phyloP scores from a whole-genome alignment of 352 stramenopile species.

The Elongisporangium senticosum region DNA sequence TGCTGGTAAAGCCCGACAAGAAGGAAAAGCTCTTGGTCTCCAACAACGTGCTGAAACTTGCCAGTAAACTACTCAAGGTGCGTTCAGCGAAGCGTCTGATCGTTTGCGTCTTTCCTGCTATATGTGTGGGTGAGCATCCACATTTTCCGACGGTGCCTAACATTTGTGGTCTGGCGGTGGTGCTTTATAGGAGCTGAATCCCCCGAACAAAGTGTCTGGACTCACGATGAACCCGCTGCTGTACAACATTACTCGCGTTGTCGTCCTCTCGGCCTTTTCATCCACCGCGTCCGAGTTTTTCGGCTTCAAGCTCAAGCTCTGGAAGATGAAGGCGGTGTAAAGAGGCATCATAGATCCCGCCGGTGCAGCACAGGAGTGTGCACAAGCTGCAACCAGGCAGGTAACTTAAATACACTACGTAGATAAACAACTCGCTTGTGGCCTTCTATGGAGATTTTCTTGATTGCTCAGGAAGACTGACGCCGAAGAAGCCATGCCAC shows the following conservation, averaged over 20 bases:
- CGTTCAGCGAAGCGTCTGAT: conserved; percentile 4
- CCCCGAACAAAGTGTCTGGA: conserved; percentile 87
- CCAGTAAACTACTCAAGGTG: conserved; percentile 87
- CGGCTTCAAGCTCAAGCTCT: conserved; percentile 89
- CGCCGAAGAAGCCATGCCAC: no score
- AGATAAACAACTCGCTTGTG: background rate
- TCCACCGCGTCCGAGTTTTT: conserved; percentile 88
- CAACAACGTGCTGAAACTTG: conserved; percentile 89
- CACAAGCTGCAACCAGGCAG: background rate
- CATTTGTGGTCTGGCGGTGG: conserved; percentile 5
- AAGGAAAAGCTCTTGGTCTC: conserved; percentile 87
- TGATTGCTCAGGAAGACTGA: no score
- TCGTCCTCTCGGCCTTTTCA: conserved; percentile 87
- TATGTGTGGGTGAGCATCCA: background rate
- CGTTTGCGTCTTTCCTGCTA: background rate
- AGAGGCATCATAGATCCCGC: conserved; percentile 2
- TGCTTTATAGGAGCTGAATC: conserved; percentile 68
- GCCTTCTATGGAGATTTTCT: no score
- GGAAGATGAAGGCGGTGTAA: conserved; percentile 83
- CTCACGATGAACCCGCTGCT: conserved; percentile 89
- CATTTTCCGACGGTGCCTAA: conserved; percentile 10
- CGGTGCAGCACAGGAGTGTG: conserved; percentile 5
- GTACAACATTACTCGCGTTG: conserved; percentile 86
- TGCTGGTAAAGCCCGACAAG: conserved; percentile 82
- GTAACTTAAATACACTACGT: background rate